These are phyloP conservation scores for Pouteria campechiana DNA, from an alignment of 179 eudicot species.

Conservation along the genomic window DNA sequence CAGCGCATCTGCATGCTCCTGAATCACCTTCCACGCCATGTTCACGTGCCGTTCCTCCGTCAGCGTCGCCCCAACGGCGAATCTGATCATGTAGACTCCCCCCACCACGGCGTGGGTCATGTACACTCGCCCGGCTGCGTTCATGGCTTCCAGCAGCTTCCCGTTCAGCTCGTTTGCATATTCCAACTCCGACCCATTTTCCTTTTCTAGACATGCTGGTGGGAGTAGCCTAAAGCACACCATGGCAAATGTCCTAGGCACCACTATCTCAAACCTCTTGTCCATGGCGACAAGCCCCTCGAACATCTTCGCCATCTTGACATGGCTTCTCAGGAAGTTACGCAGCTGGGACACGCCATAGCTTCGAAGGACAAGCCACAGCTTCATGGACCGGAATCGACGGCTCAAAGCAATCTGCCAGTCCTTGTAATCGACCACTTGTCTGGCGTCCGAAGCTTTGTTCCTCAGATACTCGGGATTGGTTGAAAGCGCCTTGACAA, in stretches of 20 bases:
- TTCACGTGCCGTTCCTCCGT: constrained; percentile 31
- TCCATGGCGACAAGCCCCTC: constrained; percentile 13
- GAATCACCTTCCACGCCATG: constrained; percentile 31
- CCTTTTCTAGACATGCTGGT: no score
- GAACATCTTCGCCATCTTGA: constrained; percentile 15
- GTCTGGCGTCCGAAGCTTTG: constrained; percentile 1
- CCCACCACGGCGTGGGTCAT: constrained; percentile 22
- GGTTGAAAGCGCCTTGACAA: constrained; percentile 11
- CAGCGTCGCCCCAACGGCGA: constrained; percentile 37
- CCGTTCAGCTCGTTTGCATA: constrained; percentile 10
- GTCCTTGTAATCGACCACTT: constrained; percentile 30
- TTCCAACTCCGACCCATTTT: neutral
- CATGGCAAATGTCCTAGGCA: constrained; percentile 17
- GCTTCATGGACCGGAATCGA: constrained; percentile 19
- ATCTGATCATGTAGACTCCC: constrained; percentile 31
- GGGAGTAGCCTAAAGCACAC: constrained; percentile 21
- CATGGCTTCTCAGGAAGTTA: constrained; percentile 10
- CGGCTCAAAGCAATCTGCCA: constrained; percentile 24
- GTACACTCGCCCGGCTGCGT: no score
- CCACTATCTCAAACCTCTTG: constrained; percentile 17
- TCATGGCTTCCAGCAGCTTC: constrained; percentile 16
- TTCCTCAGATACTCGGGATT: constrained; percentile 10
- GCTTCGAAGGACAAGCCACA: constrained; percentile 25
- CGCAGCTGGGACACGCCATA: constrained; percentile 14
- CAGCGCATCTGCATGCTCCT: constrained; percentile 14